Evolutionary conservation across 2,329 filamentous ascomycete genomes (phyloP).

Genomic region (Ceratocystis variospora): DNA sequence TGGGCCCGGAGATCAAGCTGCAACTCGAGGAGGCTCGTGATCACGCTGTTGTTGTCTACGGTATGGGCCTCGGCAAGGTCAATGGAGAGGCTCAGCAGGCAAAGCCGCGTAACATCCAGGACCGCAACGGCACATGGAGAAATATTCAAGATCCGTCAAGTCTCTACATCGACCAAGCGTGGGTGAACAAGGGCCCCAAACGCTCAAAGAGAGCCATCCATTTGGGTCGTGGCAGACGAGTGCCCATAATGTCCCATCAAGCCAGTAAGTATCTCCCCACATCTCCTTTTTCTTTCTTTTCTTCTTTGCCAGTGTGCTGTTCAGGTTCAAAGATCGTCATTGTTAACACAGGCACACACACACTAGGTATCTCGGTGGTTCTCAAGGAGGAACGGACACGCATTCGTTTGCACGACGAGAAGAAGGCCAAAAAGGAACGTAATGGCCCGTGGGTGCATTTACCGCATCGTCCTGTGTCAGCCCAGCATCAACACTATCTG

Average conservation of each 20-base stretch:
- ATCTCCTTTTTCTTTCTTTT: background rate
- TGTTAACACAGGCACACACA: constrained; percentile 20
- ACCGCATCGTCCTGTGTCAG: constrained; percentile 70
- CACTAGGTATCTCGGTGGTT: constrained; percentile 58
- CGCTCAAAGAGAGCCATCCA: constrained; percentile 47
- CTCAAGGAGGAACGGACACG: constrained; percentile 91
- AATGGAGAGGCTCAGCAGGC: constrained; percentile 23
- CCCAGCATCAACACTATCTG: constrained; percentile 77
- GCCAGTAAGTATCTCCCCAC: constrained; percentile 48
- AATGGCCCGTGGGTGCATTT: constrained; percentile 76
- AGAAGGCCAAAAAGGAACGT: constrained; percentile 58
- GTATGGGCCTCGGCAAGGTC: constrained; percentile 61
- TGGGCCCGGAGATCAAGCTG: constrained; percentile 62
- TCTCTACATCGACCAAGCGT: constrained; percentile 84
- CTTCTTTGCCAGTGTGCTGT: background rate
- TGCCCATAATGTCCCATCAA: constrained; percentile 54
- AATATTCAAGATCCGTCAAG: constrained; percentile 59
- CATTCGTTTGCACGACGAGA: constrained; percentile 65
- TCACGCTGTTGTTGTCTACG: constrained; percentile 60
- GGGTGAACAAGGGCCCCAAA: constrained; percentile 67
- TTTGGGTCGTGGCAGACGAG: constrained; percentile 60
- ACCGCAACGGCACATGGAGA: constrained; percentile 62
- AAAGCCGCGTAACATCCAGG: constrained; percentile 42
- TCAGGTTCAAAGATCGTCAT: background rate
- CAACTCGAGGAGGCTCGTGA: constrained; percentile 73